A percentile compares a stretch with the other conserved stretches of the same genome.
Conservation (phyloP, 805 yeast genomes). For the Metschnikowia lunata region DNA sequence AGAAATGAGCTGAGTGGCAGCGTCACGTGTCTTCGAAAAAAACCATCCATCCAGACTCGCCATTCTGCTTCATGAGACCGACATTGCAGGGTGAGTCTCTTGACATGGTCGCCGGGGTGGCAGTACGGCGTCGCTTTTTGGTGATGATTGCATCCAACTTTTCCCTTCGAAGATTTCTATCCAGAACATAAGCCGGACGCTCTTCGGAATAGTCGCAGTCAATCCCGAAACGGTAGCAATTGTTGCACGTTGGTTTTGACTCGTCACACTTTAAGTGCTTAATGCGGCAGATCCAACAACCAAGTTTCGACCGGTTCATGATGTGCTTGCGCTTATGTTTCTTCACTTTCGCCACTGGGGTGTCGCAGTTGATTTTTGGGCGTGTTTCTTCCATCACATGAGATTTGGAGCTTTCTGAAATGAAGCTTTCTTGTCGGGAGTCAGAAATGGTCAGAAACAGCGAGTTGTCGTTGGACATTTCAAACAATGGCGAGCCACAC, state of each 20-base stretch:
- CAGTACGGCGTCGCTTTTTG: constrained; percentile 11
- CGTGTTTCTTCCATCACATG: no score
- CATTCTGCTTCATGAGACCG: no score
- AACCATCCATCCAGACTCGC: no score
- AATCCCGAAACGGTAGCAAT: constrained; percentile 38
- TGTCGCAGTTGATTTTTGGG: no score
- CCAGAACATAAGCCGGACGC: constrained; percentile 37
- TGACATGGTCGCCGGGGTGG: neutral
- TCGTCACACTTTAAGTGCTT: constrained; percentile 45
- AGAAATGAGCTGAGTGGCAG: no score
- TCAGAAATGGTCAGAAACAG: neutral
- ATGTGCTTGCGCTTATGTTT: constrained; percentile 37
- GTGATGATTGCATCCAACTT: constrained; percentile 28
- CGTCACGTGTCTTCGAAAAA: no score
- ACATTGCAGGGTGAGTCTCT: no score
- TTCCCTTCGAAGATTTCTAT: constrained; percentile 29
- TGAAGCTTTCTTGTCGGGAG: neutral
- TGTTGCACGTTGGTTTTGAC: constrained; percentile 32
- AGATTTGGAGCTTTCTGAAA: no score
- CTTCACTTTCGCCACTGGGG: constrained; percentile 12
- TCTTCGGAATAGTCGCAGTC: constrained; percentile 37
- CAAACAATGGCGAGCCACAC: constrained; percentile 1
- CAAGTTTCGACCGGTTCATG: constrained; percentile 39
- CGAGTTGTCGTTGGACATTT: neutral
- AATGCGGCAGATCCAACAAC: constrained; percentile 46